Conservation (phyloP, 805 yeast species). For the Millerozyma acaciae region DNA sequence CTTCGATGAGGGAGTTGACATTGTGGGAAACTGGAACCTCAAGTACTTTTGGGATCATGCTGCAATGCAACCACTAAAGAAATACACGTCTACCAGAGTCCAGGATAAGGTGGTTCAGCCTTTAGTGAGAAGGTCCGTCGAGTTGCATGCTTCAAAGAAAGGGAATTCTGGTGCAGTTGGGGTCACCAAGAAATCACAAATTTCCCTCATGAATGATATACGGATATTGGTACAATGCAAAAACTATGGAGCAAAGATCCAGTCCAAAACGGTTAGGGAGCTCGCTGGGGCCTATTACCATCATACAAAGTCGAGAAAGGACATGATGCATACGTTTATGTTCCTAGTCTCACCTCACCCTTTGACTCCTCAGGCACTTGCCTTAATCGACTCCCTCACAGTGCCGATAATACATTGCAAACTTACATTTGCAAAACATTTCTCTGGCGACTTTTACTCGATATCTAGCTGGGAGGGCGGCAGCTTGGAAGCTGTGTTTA, state of each 20-base stretch:
- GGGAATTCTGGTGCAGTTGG: no score
- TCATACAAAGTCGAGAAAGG: conserved; percentile 23
- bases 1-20: conserved; percentile 54
- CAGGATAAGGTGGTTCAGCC: conserved; percentile 8
- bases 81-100: background rate
- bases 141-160: conserved; percentile 8
- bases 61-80: background rate
- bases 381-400: conserved; percentile 40
- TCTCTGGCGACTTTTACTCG: conserved; percentile 23
- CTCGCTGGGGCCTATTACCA: conserved; percentile 47
- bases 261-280: conserved; percentile 49
- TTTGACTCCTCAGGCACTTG: conserved; percentile 45
- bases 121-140: conserved; percentile 15
- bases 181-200: conserved; percentile 1
- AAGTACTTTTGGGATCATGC: conserved; percentile 15
- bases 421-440: conserved; percentile 29
- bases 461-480: conserved; percentile 39
- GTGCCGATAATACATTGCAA: conserved; percentile 45
- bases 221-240: conserved; percentile 54
- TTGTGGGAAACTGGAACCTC: conserved; percentile 51
- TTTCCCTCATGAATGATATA: conserved; percentile 28
- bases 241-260: conserved; percentile 40
- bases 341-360: conserved; percentile 46
- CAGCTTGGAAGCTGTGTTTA: conserved; percentile 16
- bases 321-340: conserved; percentile 23